Base-by-base conservation (phyloP, 768 basidiomycete species). In the Pleurotus citrinopileatus region DNA sequence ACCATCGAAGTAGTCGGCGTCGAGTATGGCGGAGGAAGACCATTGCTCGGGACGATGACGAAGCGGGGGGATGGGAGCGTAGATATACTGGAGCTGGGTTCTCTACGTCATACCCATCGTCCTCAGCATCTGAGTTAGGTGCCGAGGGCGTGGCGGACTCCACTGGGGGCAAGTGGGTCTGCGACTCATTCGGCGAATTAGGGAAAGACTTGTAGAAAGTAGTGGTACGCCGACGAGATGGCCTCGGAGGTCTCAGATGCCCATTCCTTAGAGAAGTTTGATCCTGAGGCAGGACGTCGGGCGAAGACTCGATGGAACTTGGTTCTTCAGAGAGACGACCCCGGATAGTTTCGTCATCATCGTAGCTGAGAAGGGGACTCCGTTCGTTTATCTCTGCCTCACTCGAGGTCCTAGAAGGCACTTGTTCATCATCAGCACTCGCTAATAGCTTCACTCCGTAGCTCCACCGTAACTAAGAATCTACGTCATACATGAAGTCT, bases 381-480 rank as follows among this genome's bases (percentile, higher is more conserved):
- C 59, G 66, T 52, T 74, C 72, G 28, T 73, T 63, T 3, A 55
- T 34, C 10, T 60, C 62, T 43, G 55, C 57, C 6, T 61, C 62
- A 46, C 63, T 66, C 13, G 59, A 32, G 34, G 58, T 52, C 12
- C 51, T 57, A 23, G 48, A 57, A 7, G 56, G 58, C 26, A 57
- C 52, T 27, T 53, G 54, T 37, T 74, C 67, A 2, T 70, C 67
- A 54, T 91, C 90, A 2, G 90, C 87, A 54, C 80, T 81, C 0
- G 90, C 79, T 6, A 97, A 77, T 0, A 96, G 75, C 46, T 79
- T 81, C n/a, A 97, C 87, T 17, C 94, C 94, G 66, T 89, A 92
- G 52, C 91, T 94, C 90, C 96, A 98, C 13, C 95, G 87, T 26
- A 97, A 70, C 91, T 91, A 57, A 12, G 13, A 42, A 42, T 26